A percentile compares a stretch with the other conserved stretches of the same genome.
Conservation (phyloP, 148 eudicot genomes). For the Silene latifolia region DNA sequence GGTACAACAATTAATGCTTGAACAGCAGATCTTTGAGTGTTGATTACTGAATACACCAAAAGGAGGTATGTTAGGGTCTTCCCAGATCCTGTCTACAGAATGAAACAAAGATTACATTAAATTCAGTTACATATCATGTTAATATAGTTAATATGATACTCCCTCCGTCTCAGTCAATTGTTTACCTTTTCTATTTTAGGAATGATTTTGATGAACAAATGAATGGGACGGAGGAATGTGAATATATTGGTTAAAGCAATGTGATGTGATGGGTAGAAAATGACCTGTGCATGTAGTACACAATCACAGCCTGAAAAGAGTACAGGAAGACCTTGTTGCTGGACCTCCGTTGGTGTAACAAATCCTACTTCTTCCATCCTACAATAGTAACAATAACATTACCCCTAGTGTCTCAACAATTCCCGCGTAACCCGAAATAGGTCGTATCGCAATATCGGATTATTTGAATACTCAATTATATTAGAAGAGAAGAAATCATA, state of each 20-base stretch:
- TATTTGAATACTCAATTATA: too few relatives aligned
- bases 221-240: too few relatives aligned
- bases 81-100: slow-evolving; percentile 93
- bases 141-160: too few relatives aligned
- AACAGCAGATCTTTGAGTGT: slow-evolving; percentile 58
- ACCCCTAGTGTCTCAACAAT: neutral
- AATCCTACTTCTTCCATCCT: slow-evolving; percentile 91
- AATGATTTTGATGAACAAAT: too few relatives aligned
- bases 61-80: slow-evolving; percentile 92
- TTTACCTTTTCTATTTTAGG: too few relatives aligned
- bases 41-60: slow-evolving; percentile 60
- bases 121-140: neutral
- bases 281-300: slow-evolving; percentile 91
- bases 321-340: slow-evolving; percentile 72
- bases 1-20: slow-evolving; percentile 96
- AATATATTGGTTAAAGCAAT: too few relatives aligned
- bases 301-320: slow-evolving; percentile 82
- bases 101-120: slow-evolving; percentile 16
- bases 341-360: slow-evolving; percentile 72
- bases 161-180: too few relatives aligned
- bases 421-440: neutral
- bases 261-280: slow-evolving; percentile 8
- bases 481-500: neutral
- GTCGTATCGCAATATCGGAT: too few relatives aligned
- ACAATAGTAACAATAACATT: neutral